A percentile compares a stretch with the other conserved stretches of the same genome.
phyloP scores from a whole-genome alignment of 1,139 yeast genomes.

The Zygotorulaspora mrakii region DNA sequence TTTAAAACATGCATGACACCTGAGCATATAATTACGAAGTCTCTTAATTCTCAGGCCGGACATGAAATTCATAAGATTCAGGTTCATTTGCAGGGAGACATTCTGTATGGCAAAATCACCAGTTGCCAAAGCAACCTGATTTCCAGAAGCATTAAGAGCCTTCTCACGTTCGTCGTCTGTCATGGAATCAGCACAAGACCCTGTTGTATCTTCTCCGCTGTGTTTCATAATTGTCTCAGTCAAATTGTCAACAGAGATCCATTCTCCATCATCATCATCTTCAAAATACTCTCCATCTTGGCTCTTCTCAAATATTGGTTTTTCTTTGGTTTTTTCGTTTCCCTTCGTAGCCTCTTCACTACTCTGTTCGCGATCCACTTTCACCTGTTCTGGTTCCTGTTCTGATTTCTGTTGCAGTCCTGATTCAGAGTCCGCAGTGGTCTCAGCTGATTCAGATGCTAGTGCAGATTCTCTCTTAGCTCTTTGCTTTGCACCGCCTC shows the following conservation, averaged over 20 bases:
- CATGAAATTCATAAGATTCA: constrained; percentile 77
- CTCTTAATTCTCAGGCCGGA: constrained; percentile 82
- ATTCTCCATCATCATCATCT: constrained; percentile 79
- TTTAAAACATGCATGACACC: constrained; percentile 96
- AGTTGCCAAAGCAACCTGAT: constrained; percentile 80
- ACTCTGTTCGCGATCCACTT: constrained; percentile 17
- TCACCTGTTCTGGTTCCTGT: constrained; percentile 20
- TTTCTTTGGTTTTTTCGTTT: constrained; percentile 5
- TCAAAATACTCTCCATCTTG: constrained; percentile 50
- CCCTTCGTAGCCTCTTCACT: too few species aligned
- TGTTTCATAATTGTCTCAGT: constrained; percentile 66
- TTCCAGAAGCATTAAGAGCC: constrained; percentile 35
- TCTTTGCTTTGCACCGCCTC: constrained; percentile 63
- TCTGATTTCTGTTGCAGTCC: constrained; percentile 8
- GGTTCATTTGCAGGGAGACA: constrained; percentile 85
- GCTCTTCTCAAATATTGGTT: constrained; percentile 17
- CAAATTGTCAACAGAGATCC: constrained; percentile 91
- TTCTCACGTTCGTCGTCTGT: constrained; percentile 20
- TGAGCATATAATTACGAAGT: constrained; percentile 85
- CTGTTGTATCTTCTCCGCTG: constrained; percentile 47
- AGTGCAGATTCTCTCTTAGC: constrained; percentile 47
- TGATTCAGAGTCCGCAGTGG: too few species aligned
- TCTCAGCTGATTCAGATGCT: constrained; percentile 19
- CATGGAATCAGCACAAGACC: constrained; percentile 35
- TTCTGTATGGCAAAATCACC: constrained; percentile 98